Conservation (phyloP, 1,284 basidiomycete species). For the Leccinum angustisporum region DNA sequence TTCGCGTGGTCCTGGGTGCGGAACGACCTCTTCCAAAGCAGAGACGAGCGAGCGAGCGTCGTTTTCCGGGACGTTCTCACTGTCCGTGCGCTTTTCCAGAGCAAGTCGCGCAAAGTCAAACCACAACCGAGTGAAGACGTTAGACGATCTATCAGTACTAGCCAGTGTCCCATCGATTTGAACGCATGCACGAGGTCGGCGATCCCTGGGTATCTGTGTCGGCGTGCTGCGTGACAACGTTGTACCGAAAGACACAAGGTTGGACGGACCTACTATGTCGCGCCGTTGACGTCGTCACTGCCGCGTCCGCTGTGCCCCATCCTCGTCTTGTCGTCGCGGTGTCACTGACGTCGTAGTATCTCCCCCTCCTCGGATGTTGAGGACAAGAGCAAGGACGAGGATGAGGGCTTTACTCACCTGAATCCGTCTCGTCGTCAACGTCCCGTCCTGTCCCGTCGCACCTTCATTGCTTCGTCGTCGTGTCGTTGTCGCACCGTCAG, state of each 20-base stretch:
- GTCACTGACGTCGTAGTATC: too few species aligned
- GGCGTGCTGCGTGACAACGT: not conserved
- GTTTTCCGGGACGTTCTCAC: constrained; percentile 23
- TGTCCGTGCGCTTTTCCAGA: constrained; percentile 25
- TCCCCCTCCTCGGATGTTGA: too few species aligned
- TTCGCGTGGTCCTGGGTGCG: constrained; percentile 32
- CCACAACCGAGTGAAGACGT: constrained; percentile 49
- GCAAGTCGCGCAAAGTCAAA: constrained; percentile 41
- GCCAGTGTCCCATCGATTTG: constrained; percentile 69
- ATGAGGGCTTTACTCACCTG: too few species aligned
- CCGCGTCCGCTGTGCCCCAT: too few species aligned
- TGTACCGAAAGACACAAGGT: not conserved
- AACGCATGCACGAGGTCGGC: constrained; percentile 75
- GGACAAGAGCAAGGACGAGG: too few species aligned
- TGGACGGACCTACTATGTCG: constrained; percentile 43
- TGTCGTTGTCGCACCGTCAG: too few species aligned
- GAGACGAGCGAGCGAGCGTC: constrained; percentile 32
- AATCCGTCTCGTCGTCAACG: too few species aligned
- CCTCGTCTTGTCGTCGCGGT: too few species aligned
- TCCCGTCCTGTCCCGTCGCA: too few species aligned
- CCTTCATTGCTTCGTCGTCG: too few species aligned
- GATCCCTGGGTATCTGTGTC: constrained; percentile 82
- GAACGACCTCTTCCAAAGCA: constrained; percentile 43
- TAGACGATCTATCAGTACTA: constrained; percentile 22
- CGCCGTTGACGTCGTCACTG: too few species aligned